A percentile compares a stretch with the other conserved stretches of the same genome.
These are phyloP conservation scores for Trichoderma oligosporum DNA, from an alignment of 2,329 filamentous ascomycete genomes.

Conservation along the genomic window DNA sequence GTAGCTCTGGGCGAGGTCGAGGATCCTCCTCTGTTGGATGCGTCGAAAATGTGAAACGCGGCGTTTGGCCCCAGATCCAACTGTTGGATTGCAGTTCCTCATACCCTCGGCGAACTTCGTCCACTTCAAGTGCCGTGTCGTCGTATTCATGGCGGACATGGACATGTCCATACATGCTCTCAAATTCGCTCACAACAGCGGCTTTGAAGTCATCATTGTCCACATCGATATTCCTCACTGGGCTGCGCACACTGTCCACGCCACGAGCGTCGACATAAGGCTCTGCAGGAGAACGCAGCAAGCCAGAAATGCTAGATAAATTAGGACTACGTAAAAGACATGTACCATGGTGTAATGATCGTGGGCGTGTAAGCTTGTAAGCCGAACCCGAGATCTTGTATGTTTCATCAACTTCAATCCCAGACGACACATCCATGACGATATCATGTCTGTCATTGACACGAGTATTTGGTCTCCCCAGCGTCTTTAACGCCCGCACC, in stretches of 20 bases:
- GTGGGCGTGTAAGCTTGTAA: conserved; percentile 80
- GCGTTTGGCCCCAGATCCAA: conserved; percentile 85
- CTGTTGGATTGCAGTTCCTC: conserved; percentile 50
- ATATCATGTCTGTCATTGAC: conserved; percentile 95
- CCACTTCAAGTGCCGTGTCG: conserved; percentile 46
- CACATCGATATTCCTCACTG: conserved; percentile 73
- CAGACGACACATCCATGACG: conserved; percentile 56
- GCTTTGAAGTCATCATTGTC: conserved; percentile 44
- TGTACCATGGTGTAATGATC: conserved; percentile 89
- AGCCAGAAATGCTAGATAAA: conserved; percentile 61
- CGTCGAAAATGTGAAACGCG: conserved; percentile 70
- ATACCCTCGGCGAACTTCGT: conserved; percentile 43
- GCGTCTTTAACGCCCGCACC: conserved; percentile 66
- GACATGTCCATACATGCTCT: conserved; percentile 56
- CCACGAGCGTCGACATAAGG: conserved; percentile 75
- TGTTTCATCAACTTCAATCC: conserved; percentile 28
- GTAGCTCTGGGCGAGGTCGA: conserved; percentile 49
- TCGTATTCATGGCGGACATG: conserved; percentile 43
- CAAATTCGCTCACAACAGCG: conserved; percentile 64
- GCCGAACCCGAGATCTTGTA: conserved; percentile 91
- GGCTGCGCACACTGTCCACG: conserved; percentile 85
- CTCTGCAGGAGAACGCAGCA: conserved; percentile 75
- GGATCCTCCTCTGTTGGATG: conserved; percentile 57
- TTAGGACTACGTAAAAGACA: conserved; percentile 78
- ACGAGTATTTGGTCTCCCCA: conserved; percentile 57